Conservation (phyloP, 495 filamentous ascomycete genomes). For the Talaromyces proteolyticus region DNA sequence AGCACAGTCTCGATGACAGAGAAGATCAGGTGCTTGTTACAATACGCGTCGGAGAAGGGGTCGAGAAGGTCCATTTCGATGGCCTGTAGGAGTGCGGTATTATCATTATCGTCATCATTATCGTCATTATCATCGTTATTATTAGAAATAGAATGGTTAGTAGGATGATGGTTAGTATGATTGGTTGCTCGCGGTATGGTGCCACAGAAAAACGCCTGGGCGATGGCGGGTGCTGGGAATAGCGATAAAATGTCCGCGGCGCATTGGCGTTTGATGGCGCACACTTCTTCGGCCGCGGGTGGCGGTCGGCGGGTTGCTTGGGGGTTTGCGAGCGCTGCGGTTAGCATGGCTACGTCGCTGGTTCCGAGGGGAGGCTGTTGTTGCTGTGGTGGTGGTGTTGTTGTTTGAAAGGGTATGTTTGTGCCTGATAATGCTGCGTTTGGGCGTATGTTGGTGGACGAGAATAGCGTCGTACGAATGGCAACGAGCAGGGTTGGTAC, state of each 20-base stretch:
- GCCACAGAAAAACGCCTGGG: constrained; percentile 31
- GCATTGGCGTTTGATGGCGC: constrained; percentile 49
- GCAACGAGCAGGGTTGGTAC: constrained; percentile 69
- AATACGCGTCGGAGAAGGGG: constrained; percentile 72
- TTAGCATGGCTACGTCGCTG: background rate
- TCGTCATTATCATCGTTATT: constrained; percentile 14
- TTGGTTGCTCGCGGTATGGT: too few relatives aligned
- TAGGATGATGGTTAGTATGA: constrained; percentile 8
- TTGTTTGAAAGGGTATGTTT: background rate
- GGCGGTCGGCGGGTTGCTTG: constrained; percentile 12
- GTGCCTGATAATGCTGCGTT: constrained; percentile 10
- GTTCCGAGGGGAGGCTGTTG: constrained; percentile 1
- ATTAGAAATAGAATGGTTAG: background rate
- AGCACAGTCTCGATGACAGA: constrained; percentile 71
- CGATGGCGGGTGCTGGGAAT: constrained; percentile 34
- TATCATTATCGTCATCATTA: constrained; percentile 23
- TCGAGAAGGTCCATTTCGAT: constrained; percentile 56
- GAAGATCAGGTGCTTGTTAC: constrained; percentile 87
- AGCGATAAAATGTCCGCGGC: constrained; percentile 44
- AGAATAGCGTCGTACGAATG: constrained; percentile 70
- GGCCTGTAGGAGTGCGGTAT: constrained; percentile 30
- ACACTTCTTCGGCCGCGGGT: constrained; percentile 25
- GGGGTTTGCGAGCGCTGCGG: background rate
- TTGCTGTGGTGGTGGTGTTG: background rate
- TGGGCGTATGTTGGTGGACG: constrained; percentile 62